Conservation (phyloP, 768 basidiomycete species). For the Macrolepiota dolichaula region DNA sequence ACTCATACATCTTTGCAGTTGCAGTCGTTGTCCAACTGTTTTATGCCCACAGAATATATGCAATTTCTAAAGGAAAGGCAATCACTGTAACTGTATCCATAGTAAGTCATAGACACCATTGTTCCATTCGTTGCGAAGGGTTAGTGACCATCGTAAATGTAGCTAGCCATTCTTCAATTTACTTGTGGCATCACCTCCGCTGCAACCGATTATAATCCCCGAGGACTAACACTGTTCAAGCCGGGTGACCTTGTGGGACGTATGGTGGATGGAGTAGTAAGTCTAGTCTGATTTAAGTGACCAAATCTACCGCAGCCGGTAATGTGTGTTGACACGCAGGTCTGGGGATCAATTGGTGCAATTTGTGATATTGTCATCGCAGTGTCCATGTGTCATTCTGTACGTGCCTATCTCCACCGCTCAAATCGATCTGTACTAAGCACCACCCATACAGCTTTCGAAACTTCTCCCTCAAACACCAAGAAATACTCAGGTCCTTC, state of each 20-base stretch:
- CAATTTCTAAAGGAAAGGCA: neutral
- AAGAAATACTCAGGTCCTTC: neutral
- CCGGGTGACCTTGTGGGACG: too few relatives aligned
- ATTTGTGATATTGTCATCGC: constrained; percentile 3
- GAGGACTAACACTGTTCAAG: too few relatives aligned
- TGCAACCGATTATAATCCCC: too few relatives aligned
- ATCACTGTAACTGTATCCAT: neutral
- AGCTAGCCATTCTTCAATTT: too few relatives aligned
- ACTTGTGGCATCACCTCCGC: too few relatives aligned
- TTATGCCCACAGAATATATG: neutral
- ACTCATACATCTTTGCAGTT: neutral
- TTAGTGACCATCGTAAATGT: neutral
- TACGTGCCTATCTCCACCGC: neutral
- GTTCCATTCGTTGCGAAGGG: neutral
- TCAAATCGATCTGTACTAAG: neutral
- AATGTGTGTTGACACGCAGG: neutral
- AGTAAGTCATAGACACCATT: neutral
- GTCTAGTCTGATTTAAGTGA: neutral
- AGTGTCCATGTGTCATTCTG: neutral
- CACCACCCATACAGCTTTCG: neutral
- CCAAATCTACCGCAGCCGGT: neutral
- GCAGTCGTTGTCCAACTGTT: neutral
- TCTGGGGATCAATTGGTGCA: neutral
- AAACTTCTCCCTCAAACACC: neutral
- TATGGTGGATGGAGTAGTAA: neutral